Conservation (phyloP, 495 filamentous ascomycete genomes). For the Bacidia gigantensis region DNA sequence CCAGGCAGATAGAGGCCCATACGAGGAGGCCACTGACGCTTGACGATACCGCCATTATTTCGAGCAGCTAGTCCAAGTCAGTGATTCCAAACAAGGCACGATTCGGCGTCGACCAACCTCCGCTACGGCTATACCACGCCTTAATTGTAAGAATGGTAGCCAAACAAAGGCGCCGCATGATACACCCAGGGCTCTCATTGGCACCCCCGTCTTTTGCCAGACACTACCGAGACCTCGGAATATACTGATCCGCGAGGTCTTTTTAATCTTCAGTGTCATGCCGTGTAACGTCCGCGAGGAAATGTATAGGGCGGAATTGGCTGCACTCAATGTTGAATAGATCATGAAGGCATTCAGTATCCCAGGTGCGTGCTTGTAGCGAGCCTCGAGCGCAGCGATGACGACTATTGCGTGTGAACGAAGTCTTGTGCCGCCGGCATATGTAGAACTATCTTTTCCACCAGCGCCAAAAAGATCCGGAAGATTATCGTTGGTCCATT, state of each 20-base stretch:
- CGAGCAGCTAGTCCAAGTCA: constrained; percentile 20
- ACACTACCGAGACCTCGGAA: constrained; percentile 18
- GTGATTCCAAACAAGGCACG: no score
- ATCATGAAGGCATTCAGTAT: constrained; percentile 30
- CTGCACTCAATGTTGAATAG: constrained; percentile 28
- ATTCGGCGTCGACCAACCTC: constrained; percentile 6
- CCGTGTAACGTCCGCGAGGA: constrained; percentile 34
- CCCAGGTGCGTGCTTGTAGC: constrained; percentile 18
- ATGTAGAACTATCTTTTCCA: no score
- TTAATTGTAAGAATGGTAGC: constrained; percentile 31
- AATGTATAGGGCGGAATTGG: constrained; percentile 34
- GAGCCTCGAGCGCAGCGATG: constrained; percentile 6
- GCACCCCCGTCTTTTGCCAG: constrained; percentile 25
- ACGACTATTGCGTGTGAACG: constrained; percentile 7
- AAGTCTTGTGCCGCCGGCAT: not conserved
- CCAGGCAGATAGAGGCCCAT: constrained; percentile 32
- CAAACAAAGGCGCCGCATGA: constrained; percentile 29
- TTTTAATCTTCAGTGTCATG: constrained; percentile 24
- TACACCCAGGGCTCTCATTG: constrained; percentile 27
- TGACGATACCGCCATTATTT: constrained; percentile 26
- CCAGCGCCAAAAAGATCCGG: constrained; percentile 14
- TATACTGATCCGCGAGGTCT: constrained; percentile 9
- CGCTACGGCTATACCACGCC: constrained; percentile 1
- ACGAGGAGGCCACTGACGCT: constrained; percentile 30
- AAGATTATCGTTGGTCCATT: constrained; percentile 25